Percentiles rank a stretch among this genome's conserved stretches.
phyloP scores from a whole-genome alignment of 108 stramenopile genomes.

The Ochromonas danica region DNA sequence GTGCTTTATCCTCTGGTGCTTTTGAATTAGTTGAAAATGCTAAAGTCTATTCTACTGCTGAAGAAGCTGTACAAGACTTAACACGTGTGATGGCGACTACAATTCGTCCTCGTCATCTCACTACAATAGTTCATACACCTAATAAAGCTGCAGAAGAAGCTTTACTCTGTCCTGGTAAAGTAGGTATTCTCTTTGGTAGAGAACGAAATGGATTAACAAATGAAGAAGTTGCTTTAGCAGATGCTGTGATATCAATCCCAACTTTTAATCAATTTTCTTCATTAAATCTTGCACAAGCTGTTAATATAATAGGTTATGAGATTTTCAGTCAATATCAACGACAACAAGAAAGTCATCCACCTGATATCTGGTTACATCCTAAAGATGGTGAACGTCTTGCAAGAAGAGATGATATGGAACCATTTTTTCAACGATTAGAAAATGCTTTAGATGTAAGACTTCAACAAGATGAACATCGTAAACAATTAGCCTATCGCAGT shows the following conservation, averaged over 20 bases:
- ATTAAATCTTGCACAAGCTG: slow-evolving; percentile 30
- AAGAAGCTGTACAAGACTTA: slow-evolving; percentile 27
- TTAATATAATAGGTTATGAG: slow-evolving; percentile 29
- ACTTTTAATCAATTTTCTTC: slow-evolving; percentile 21
- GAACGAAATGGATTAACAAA: slow-evolving; percentile 28
- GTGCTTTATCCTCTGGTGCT: slow-evolving; percentile 30
- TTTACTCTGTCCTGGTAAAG: not conserved
- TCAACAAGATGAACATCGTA: not conserved
- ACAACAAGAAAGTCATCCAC: not conserved
- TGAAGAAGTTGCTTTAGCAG: slow-evolving; percentile 36
- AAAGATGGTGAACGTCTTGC: slow-evolving; percentile 14
- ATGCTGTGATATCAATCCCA: slow-evolving; percentile 16
- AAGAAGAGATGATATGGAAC: not conserved
- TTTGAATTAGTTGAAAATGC: slow-evolving; percentile 23
- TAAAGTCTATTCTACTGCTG: not conserved
- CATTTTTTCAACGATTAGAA: not conserved
- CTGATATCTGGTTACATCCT: not conserved
- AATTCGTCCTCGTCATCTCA: slow-evolving; percentile 28
- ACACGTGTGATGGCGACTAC: slow-evolving; percentile 7
- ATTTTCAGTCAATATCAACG: not conserved
- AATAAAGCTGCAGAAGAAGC: slow-evolving; percentile 26
- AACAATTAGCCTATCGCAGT: not conserved
- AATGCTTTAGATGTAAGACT: not conserved
- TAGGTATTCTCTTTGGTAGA: slow-evolving; percentile 31
- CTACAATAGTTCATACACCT: slow-evolving; percentile 18